These are phyloP conservation scores for Picea sitchensis DNA, from an alignment of 75 land plant species.

Conservation along the genomic window DNA sequence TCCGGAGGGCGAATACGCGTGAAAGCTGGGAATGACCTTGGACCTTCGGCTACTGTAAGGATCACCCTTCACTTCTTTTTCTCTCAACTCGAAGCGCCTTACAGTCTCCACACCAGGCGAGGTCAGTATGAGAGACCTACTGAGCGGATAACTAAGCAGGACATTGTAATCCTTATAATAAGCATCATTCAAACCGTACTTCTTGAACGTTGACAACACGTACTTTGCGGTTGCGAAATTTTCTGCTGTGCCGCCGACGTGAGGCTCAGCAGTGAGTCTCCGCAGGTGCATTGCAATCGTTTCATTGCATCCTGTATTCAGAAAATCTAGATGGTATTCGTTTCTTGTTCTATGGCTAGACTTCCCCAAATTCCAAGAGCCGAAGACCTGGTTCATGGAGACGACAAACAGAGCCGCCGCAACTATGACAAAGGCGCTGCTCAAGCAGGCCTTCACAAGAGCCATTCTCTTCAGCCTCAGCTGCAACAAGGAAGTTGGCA, in stretches of 20 bases:
- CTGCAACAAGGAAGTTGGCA: neutral
- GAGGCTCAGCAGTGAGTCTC: slow-evolving; percentile 58
- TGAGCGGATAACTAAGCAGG: slow-evolving; percentile 56
- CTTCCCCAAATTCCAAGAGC: neutral
- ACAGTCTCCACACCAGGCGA: slow-evolving; percentile 2
- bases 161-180: slow-evolving; percentile 36
- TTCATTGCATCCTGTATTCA: slow-evolving; percentile 11
- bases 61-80: slow-evolving; percentile 40
- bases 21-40: slow-evolving; percentile 56
- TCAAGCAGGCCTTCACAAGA: neutral
- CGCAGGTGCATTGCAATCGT: slow-evolving; percentile 38
- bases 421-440: neutral
- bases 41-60: slow-evolving; percentile 26
- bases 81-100: slow-evolving; percentile 19
- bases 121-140: slow-evolving; percentile 36
- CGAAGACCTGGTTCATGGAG: neutral
- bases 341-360: neutral
- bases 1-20: slow-evolving; percentile 76
- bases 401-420: neutral
- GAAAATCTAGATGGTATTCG: neutral
- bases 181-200: slow-evolving; percentile 24
- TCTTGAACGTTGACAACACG: slow-evolving; percentile 27
- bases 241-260: slow-evolving; percentile 55
- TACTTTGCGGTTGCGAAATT: slow-evolving; percentile 56
- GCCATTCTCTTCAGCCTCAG: neutral